Conservation (phyloP, 1,284 basidiomycete genomes). For the Amanita bisporigera region DNA sequence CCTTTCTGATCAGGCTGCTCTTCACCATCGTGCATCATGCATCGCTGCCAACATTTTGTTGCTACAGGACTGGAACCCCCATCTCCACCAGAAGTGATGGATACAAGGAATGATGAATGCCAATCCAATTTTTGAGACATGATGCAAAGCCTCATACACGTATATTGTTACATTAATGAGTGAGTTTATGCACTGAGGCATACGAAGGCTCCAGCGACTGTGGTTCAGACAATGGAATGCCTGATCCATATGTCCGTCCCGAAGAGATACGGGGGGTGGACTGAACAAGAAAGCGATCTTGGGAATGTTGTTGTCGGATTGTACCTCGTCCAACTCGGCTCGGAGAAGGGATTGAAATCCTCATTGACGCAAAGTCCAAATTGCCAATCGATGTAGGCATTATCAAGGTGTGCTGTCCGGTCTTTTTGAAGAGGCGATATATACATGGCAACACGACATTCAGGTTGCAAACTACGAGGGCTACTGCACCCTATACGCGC, state of each 20-base stretch:
- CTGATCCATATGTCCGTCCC: not conserved
- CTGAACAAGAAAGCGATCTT: not conserved
- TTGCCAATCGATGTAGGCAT: not conserved
- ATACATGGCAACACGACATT: constrained; percentile 11
- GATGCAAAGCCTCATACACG: too few species aligned
- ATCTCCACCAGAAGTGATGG: too few species aligned
- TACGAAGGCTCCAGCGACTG: not conserved
- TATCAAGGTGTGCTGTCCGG: not conserved
- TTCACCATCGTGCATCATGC: too few species aligned
- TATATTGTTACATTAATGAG: too few species aligned
- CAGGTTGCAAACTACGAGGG: constrained; percentile 11
- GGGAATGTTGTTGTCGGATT: not conserved
- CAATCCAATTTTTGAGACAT: too few species aligned
- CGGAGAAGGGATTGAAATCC: not conserved
- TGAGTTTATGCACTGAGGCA: too few species aligned
- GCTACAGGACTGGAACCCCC: too few species aligned
- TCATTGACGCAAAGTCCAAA: not conserved
- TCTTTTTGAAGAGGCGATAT: constrained; percentile 7
- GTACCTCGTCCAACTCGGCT: not conserved
- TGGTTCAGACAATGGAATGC: not conserved
- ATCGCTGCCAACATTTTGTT: too few species aligned
- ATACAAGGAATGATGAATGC: too few species aligned
- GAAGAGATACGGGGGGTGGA: not conserved
- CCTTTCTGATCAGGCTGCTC: too few species aligned
- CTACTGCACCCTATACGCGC: not conserved